These are phyloP conservation scores for Aleurites moluccanus DNA, from an alignment of 441 rosid species.

Conservation along the genomic window DNA sequence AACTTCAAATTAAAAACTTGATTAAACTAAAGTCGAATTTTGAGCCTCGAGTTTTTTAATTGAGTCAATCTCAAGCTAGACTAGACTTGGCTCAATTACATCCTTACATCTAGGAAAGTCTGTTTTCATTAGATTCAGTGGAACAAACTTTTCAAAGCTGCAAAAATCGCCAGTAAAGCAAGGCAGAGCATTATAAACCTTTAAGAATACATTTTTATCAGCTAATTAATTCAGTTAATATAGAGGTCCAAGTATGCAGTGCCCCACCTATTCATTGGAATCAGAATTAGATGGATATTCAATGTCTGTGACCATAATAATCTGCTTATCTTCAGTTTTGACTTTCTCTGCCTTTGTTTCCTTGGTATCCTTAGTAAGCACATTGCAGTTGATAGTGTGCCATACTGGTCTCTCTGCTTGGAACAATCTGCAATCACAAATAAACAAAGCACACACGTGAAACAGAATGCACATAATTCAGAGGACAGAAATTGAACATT, in stretches of 20 bases:
- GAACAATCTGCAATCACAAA: slow-evolving; percentile 54
- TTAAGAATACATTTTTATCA: background rate
- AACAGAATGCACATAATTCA: background rate
- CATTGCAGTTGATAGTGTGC: slow-evolving; percentile 83
- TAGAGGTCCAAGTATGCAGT: background rate
- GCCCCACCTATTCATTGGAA: slow-evolving; percentile 27
- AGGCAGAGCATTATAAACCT: background rate
- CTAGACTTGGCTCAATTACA: no score
- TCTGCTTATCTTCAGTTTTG: slow-evolving; percentile 33
- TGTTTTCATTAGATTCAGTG: background rate
- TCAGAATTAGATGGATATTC: slow-evolving; percentile 31
- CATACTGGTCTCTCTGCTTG: slow-evolving; percentile 90
- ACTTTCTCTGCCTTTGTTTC: slow-evolving; percentile 37
- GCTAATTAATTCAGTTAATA: background rate
- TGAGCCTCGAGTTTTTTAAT: no score
- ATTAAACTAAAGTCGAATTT: no score
- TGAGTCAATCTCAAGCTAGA: no score
- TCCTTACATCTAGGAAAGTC: no score
- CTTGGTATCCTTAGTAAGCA: slow-evolving; percentile 49
- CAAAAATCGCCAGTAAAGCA: background rate
- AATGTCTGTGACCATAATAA: slow-evolving; percentile 43
- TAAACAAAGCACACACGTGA: background rate
- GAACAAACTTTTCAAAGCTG: background rate
- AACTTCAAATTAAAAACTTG: no score
- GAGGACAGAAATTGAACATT: background rate